Conservation (phyloP, 306 rosid species). For the Mimosa bimucronata region DNA sequence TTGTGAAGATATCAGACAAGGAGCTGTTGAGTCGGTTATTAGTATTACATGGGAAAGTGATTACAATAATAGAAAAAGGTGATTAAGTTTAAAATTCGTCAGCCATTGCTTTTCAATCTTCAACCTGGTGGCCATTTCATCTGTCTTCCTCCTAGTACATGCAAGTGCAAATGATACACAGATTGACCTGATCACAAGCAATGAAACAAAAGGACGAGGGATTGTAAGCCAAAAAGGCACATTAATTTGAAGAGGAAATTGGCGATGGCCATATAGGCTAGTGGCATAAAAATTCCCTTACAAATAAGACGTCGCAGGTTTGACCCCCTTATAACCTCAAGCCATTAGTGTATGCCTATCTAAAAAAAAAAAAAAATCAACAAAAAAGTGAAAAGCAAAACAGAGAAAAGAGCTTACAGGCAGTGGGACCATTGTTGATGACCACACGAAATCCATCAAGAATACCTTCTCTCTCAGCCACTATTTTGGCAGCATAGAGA, state of each 20-base stretch:
- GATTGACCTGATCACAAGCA: conserved; percentile 66
- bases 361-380: too few species aligned
- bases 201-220: conserved; percentile 14
- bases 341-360: background rate
- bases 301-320: background rate
- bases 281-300: background rate
- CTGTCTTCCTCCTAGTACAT: conserved; percentile 84
- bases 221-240: background rate
- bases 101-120: conserved; percentile 36
- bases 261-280: too few species aligned
- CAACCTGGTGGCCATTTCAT: conserved; percentile 92
- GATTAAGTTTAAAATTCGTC: background rate
- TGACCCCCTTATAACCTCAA: too few species aligned
- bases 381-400: too few species aligned
- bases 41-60: background rate
- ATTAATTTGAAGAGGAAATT: background rate
- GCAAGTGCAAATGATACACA: conserved; percentile 93
- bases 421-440: conserved; percentile 76
- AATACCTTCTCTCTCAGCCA: conserved; percentile 81
- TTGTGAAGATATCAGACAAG: background rate
- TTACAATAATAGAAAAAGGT: background rate
- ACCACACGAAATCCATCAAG: conserved; percentile 85
- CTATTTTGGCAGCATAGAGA: conserved; percentile 78
- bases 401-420: conserved; percentile 57
- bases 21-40: background rate